Evolutionary conservation across 2,329 filamentous ascomycete species (phyloP).

Genomic region (Pseudocercospora musae): DNA sequence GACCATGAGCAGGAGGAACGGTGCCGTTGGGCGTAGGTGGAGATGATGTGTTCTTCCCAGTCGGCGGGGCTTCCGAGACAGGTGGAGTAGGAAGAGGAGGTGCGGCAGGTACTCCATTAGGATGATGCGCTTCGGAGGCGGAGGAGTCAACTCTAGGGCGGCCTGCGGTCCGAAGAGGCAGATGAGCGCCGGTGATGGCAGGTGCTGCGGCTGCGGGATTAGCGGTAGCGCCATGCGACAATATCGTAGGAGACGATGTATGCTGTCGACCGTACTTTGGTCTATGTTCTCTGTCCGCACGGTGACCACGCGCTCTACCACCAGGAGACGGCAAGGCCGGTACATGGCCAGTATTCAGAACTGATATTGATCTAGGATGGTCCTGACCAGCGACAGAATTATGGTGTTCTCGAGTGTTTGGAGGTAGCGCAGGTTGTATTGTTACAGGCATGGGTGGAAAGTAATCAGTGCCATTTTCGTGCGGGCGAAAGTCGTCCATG

Average conservation of each 20-base stretch:
- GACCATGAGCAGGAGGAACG: constrained; percentile 40
- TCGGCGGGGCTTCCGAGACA: constrained; percentile 35
- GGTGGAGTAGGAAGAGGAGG: constrained; percentile 58
- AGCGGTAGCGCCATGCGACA: constrained; percentile 43
- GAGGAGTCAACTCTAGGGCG: constrained; percentile 40
- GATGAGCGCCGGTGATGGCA: constrained; percentile 42
- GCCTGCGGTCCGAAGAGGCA: constrained; percentile 27
- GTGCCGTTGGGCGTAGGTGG: constrained; percentile 35
- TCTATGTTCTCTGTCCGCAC: constrained; percentile 37
- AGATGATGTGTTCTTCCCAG: constrained; percentile 25
- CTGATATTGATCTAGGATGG: constrained; percentile 67
- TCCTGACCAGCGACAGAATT: constrained; percentile 27
- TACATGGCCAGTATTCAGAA: constrained; percentile 75
- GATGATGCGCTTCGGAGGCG: constrained; percentile 44
- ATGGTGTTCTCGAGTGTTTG: constrained; percentile 14
- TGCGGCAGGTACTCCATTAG: constrained; percentile 40
- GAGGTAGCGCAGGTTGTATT: constrained; percentile 40
- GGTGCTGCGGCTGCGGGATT: constrained; percentile 26
- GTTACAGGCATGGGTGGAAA: constrained; percentile 68
- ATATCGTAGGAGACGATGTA: constrained; percentile 75
- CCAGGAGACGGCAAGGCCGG: constrained; percentile 81
- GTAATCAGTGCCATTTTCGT: constrained; percentile 73
- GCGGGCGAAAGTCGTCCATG: constrained; percentile 61
- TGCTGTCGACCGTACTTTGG: constrained; percentile 67
- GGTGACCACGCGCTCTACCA: constrained; percentile 47